Evolutionary conservation across 495 filamentous ascomycete genomes (phyloP), one percentile per base, ranked within the genome.

Genomic region (Podospora pseudoanserina): DNA sequence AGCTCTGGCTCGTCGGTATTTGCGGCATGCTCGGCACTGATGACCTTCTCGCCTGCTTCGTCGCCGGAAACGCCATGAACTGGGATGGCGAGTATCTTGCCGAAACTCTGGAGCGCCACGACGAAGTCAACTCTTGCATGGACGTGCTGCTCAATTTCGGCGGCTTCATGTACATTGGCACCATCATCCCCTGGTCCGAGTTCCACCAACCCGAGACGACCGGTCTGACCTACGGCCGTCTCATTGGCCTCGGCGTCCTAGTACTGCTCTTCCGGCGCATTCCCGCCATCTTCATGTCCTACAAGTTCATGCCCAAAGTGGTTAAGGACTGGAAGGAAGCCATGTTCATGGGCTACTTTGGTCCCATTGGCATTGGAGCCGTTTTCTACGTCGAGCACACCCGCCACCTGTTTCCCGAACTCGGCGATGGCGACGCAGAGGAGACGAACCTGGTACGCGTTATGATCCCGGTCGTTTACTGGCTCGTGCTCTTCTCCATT

Each of bases 11-110:
- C 60, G 82, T 92, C 6, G 91, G 91, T 18, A 93, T 91, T 9
- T 90, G 89, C 68, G 92, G 92, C 18, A 85, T 94, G 79, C 86
- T 96, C 64, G 93, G 92, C 11, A 93, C 89, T 26, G 92, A 96
- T 74, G 93, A 96, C 72, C 88, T 96, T n/a, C 84, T 97, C 9
- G 92, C 93, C 18, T 96, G 92, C 77, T 97, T 97, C 72, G 86
- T 96, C 66, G 92, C 93, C 20, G 93, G 93, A 23, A 95, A 94
- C 76, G 88, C 86, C 7, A 90, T 97, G 71, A 96, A 91, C 59
- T 90, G 90, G 83, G 92, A 86, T 79, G 93, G 94, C 75, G 91
- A 91, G 88, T 96, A 92, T 79, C 89, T 93, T 0, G 82, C 91
- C 1, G 91, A 91, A 73, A 93, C 92, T 1, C 82, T 89, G 72